phyloP scores from a whole-genome alignment of 2,329 filamentous ascomycete species.

The Sporothrix brasiliensis region DNA sequence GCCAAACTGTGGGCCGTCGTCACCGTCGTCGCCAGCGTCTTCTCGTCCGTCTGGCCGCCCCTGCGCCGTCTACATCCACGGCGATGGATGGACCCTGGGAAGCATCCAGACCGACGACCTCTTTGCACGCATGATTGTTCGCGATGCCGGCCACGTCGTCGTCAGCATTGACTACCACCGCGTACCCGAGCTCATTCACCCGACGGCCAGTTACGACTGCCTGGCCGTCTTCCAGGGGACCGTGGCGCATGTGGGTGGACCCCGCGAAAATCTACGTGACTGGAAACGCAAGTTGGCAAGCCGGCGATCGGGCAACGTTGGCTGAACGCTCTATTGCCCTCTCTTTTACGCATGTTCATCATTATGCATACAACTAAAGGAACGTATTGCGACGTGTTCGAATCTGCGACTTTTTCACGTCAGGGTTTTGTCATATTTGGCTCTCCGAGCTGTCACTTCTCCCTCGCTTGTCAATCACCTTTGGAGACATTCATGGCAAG shows the following conservation, averaged over 20 bases:
- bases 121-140: background rate
- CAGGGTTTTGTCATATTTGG: no score
- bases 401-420: no score
- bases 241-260: background rate
- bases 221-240: background rate
- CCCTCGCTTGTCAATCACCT: no score
- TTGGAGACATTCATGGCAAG: no score
- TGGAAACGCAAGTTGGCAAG: background rate
- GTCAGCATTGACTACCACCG: slow-evolving; percentile 10
- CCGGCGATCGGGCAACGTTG: no score
- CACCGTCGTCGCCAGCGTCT: background rate
- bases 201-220: background rate
- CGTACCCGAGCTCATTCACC: background rate
- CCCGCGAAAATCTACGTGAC: background rate
- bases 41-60: background rate
- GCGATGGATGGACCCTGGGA: background rate
- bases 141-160: background rate
- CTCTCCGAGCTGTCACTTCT: no score
- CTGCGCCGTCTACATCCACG: slow-evolving; percentile 7
- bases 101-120: slow-evolving; percentile 8
- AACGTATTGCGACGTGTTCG: no score
- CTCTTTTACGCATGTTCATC: no score
- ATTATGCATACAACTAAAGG: no score
- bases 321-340: no score
- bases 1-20: background rate